Evolutionary conservation across 805 yeast species (phyloP).

Genomic region (Debaryomyces tyrocola): DNA sequence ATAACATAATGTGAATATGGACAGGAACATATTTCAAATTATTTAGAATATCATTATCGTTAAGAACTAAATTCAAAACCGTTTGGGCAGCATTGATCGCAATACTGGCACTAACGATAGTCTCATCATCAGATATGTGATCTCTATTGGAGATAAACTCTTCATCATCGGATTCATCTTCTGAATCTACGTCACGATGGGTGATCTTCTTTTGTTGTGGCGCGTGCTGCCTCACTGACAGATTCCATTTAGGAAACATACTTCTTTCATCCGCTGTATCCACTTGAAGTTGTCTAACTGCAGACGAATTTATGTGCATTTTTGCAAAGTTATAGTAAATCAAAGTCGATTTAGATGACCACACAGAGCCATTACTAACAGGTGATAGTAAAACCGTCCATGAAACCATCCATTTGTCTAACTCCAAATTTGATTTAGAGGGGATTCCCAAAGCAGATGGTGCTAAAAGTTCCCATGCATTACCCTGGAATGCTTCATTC

Average conservation of each 20-base stretch:
- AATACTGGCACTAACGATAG: conserved; percentile 42
- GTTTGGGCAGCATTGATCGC: conserved; percentile 66
- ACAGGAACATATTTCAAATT: conserved; percentile 65
- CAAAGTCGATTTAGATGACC: conserved; percentile 71
- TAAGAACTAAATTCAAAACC: conserved; percentile 56
- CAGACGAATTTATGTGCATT: conserved; percentile 63
- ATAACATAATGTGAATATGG: conserved; percentile 71
- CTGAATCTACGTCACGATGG: conserved; percentile 3
- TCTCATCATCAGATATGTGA: conserved; percentile 32
- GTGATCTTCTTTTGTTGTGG: conserved; percentile 1
- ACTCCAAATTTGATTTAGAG: conserved; percentile 61
- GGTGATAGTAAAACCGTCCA: conserved; percentile 73
- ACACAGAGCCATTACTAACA: conserved; percentile 50
- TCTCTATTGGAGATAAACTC: conserved; percentile 35
- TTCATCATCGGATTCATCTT: conserved; percentile 22
- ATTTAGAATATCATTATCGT: conserved; percentile 56
- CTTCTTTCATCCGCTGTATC: conserved; percentile 23
- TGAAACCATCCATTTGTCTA: conserved; percentile 78
- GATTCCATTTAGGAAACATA: conserved; percentile 35
- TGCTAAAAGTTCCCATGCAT: conserved; percentile 59
- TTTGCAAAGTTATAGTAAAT: conserved; percentile 74
- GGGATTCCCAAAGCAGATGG: conserved; percentile 69
- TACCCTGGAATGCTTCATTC: conserved; percentile 53
- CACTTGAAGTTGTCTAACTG: conserved; percentile 43
- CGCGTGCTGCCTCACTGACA: not conserved